These are phyloP conservation scores for Phlebopus sp. DNA, from an alignment of 1,284 basidiomycete genomes.

Conservation along the genomic window DNA sequence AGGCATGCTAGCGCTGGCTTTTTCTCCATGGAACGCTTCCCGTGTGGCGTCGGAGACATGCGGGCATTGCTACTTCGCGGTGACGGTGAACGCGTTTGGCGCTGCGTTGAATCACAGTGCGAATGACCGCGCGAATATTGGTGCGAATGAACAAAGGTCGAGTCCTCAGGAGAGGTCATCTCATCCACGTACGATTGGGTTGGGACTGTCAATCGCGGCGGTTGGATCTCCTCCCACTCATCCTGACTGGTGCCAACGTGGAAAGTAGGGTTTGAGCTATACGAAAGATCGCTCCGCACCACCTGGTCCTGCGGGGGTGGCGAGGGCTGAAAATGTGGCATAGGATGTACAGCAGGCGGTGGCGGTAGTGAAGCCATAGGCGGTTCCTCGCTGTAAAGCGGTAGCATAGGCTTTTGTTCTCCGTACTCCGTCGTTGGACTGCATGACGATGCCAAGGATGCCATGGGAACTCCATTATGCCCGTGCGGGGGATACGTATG, in stretches of 20 bases:
- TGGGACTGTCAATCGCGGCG: conserved; percentile 3
- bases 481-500: conserved; percentile 20
- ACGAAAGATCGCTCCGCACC: conserved; percentile 12
- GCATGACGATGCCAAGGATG: not conserved
- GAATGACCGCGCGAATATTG: conserved; percentile 14
- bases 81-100: conserved; percentile 26
- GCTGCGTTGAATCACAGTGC: conserved; percentile 13
- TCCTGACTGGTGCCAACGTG: conserved; percentile 9
- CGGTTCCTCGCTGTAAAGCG: conserved; percentile 16
- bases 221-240: conserved; percentile 21
- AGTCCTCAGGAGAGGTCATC: conserved; percentile 5
- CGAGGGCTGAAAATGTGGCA: conserved; percentile 19
- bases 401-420: conserved; percentile 7
- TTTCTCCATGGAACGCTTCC: conserved; percentile 33
- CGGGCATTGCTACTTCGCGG: conserved; percentile 13
- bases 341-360: conserved; percentile 20
- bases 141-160: conserved; percentile 11
- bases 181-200: conserved; percentile 18
- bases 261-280: conserved; percentile 13
- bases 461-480: conserved; percentile 11
- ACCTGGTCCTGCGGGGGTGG: conserved; percentile 15
- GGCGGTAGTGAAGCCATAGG: conserved; percentile 32
- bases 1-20: conserved; percentile 58
- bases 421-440: conserved; percentile 3
- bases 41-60: conserved; percentile 21